Evolutionary conservation across 495 filamentous ascomycete genomes (phyloP).

Genomic region (Pseudotulostoma volvatum): DNA sequence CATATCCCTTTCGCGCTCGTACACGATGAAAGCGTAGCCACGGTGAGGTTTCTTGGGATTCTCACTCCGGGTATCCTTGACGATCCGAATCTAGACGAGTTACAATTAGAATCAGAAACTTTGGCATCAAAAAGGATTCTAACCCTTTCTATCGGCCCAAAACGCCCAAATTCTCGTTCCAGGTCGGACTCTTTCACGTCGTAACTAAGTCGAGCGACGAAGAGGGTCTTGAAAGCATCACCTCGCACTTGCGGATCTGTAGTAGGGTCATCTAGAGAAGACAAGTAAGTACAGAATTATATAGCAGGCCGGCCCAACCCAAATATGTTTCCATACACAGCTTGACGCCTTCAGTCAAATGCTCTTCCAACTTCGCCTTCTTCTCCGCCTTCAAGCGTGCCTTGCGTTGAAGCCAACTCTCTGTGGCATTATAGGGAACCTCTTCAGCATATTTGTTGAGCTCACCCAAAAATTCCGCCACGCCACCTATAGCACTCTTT

Average conservation of each 20-base stretch:
- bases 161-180: conserved; percentile 86
- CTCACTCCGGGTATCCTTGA: conserved; percentile 47
- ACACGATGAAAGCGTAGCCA: conserved; percentile 95
- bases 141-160: conserved; percentile 88
- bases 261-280: conserved; percentile 43
- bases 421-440: conserved; percentile 64
- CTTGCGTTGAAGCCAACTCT: conserved; percentile 79
- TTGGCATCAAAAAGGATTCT: conserved; percentile 8
- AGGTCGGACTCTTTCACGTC: conserved; percentile 78
- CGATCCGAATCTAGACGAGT: conserved; percentile 60
- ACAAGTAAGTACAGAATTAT: conserved; percentile 2
- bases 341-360: conserved; percentile 48
- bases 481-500: conserved; percentile 45
- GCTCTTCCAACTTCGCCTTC: conserved; percentile 42
- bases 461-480: conserved; percentile 56
- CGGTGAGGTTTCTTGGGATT: conserved; percentile 72
- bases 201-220: conserved; percentile 79
- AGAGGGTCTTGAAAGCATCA: conserved; percentile 88
- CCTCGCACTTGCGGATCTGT: conserved; percentile 69
- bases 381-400: conserved; percentile 69
- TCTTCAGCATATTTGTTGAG: conserved; percentile 54
- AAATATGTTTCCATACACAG: conserved; percentile 40
- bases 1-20: conserved; percentile 97
- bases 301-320: background rate
- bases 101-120: background rate